These are phyloP conservation scores for Phlebiopsis flavidoalba DNA, from an alignment of 768 basidiomycete species.

Conservation along the genomic window DNA sequence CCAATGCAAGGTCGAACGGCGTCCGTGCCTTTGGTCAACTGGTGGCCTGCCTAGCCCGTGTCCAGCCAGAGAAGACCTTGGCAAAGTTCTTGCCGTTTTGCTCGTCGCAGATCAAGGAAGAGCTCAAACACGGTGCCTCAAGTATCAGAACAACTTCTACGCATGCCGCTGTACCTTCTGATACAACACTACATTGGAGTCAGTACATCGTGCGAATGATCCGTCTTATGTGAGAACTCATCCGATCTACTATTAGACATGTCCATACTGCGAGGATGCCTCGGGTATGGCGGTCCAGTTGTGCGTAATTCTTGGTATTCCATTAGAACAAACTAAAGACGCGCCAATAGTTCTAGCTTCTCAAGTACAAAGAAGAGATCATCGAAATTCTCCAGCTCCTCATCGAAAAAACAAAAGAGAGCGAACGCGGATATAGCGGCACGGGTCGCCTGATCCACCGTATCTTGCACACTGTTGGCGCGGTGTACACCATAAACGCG, in stretches of 20 bases:
- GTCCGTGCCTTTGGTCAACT: conserved; percentile 88
- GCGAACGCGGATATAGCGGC: conserved; percentile 83
- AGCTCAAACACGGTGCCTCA: conserved; percentile 87
- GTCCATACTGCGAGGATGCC: conserved; percentile 75
- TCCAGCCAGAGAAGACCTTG: conserved; percentile 69
- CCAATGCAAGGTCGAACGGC: conserved; percentile 87
- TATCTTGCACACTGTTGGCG: conserved; percentile 67
- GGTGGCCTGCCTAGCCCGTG: conserved; percentile 77
- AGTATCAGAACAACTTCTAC: conserved; percentile 77
- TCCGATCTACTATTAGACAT: conserved; percentile 45
- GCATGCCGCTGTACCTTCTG: conserved; percentile 69
- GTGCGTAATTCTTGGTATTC: conserved; percentile 36
- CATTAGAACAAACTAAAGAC: background rate
- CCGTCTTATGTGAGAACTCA: background rate
- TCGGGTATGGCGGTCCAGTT: conserved; percentile 65
- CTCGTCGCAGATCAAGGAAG: conserved; percentile 69
- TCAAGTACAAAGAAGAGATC: conserved; percentile 64
- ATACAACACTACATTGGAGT: conserved; percentile 95
- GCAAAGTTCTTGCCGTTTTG: conserved; percentile 80
- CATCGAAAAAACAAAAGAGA: conserved; percentile 70
- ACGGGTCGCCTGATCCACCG: conserved; percentile 75
- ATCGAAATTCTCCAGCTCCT: conserved; percentile 59
- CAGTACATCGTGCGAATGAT: conserved; percentile 22
- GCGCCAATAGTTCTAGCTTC: conserved; percentile 39
- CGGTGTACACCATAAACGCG: conserved; percentile 72